phyloP scores from a whole-genome alignment of 106 monocot species.

The Allium cepa region DNA sequence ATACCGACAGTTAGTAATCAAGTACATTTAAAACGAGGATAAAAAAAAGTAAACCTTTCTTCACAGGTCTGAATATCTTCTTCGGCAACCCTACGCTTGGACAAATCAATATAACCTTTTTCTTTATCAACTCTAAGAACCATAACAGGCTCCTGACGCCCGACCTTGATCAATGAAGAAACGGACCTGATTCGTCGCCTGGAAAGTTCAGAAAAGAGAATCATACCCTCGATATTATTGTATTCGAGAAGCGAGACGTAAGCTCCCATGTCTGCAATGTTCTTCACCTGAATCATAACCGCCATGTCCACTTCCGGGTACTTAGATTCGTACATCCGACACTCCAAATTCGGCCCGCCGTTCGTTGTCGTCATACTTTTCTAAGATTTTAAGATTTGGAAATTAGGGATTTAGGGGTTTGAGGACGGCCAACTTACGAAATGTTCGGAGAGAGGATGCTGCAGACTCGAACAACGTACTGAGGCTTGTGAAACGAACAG shows the following conservation, averaged over 20 bases:
- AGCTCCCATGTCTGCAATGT: constrained; percentile 96
- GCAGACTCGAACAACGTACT: no score
- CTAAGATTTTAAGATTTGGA: no score
- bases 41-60: constrained; percentile 20
- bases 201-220: constrained; percentile 93
- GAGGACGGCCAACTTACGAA: no score
- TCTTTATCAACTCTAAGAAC: constrained; percentile 84
- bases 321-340: constrained; percentile 88
- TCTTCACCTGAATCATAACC: constrained; percentile 98
- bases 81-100: constrained; percentile 87
- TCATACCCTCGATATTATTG: constrained; percentile 98
- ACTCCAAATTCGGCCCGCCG: constrained; percentile 61
- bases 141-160: constrained; percentile 94
- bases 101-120: constrained; percentile 91
- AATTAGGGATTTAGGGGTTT: not conserved
- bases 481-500: no score
- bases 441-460: no score
- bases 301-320: constrained; percentile 96
- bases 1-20: no score
- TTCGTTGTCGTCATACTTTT: not conserved
- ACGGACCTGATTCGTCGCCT: constrained; percentile 88
- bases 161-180: constrained; percentile 76
- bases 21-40: no score
- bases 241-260: constrained; percentile 97
- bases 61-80: constrained; percentile 80